Percentiles rank a stretch among this genome's conserved stretches.
phyloP scores from a whole-genome alignment of 129 eudicot species.

The Helichrysum umbraculigerum region DNA sequence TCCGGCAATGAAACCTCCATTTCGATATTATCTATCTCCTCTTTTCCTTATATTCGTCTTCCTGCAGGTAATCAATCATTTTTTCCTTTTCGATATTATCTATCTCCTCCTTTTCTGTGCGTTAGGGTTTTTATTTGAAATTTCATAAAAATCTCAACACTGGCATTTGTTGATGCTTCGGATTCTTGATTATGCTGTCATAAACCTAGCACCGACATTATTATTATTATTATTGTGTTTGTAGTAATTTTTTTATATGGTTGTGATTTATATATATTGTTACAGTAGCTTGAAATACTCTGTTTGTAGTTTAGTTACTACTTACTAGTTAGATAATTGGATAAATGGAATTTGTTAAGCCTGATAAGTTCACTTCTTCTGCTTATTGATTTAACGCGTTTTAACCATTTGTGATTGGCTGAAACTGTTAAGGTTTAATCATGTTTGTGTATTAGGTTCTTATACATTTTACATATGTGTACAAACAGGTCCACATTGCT shows the following conservation, averaged over 20 bases:
- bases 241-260: too few relatives aligned
- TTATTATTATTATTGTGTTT: too few relatives aligned
- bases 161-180: not conserved
- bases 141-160: not conserved
- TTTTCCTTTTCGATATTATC: too few relatives aligned
- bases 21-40: too few relatives aligned
- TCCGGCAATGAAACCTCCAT: too few relatives aligned
- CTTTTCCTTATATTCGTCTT: too few relatives aligned
- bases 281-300: too few relatives aligned
- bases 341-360: not conserved
- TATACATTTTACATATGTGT: constrained; percentile 15
- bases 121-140: constrained; percentile 22
- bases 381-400: not conserved
- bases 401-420: not conserved
- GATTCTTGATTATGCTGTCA: not conserved
- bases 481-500: constrained; percentile 36
- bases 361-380: not conserved
- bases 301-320: too few relatives aligned
- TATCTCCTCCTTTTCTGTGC: not conserved
- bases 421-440: not conserved
- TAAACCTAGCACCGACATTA: too few relatives aligned
- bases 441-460: constrained; percentile 2
- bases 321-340: not conserved
- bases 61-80: too few relatives aligned
- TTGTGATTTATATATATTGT: too few relatives aligned